phyloP scores from a whole-genome alignment of 2,329 filamentous ascomycete genomes.

The Trichoderma sp. region DNA sequence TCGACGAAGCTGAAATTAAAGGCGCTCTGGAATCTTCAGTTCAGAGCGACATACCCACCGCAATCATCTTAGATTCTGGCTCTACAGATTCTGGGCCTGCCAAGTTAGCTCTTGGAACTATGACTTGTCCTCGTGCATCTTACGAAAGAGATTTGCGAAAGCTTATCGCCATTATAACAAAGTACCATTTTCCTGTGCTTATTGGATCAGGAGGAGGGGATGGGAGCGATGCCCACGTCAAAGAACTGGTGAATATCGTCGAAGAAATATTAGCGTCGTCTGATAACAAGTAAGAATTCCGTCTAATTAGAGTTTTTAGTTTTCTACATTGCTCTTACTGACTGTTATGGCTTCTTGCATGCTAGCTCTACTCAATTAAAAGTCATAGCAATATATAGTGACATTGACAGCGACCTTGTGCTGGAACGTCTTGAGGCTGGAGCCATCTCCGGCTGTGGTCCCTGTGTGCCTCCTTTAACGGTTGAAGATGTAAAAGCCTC shows the following conservation, averaged over 20 bases:
- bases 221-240: slow-evolving; percentile 50
- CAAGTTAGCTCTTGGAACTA: slow-evolving; percentile 48
- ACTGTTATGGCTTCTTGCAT: not conserved
- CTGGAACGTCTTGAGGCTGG: not conserved
- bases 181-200: slow-evolving; percentile 45
- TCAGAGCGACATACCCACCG: slow-evolving; percentile 35
- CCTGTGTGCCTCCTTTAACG: slow-evolving; percentile 40
- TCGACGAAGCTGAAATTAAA: not conserved
- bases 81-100: slow-evolving; percentile 45
- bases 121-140: slow-evolving; percentile 45
- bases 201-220: slow-evolving; percentile 54
- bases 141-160: slow-evolving; percentile 50
- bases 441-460: not conserved
- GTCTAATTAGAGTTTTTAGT: not conserved
- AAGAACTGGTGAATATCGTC: slow-evolving; percentile 47
- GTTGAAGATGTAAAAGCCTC: slow-evolving; percentile 45
- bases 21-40: not conserved
- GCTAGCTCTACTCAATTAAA: not conserved
- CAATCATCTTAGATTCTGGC: slow-evolving; percentile 44
- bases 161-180: slow-evolving; percentile 42
- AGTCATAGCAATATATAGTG: not conserved
- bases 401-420: not conserved
- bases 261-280: slow-evolving; percentile 45
- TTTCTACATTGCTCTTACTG: not conserved
- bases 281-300: slow-evolving; percentile 38